Evolutionary conservation across 805 yeast genomes (phyloP).

Genomic region (Tetrapisispora arboricola): DNA sequence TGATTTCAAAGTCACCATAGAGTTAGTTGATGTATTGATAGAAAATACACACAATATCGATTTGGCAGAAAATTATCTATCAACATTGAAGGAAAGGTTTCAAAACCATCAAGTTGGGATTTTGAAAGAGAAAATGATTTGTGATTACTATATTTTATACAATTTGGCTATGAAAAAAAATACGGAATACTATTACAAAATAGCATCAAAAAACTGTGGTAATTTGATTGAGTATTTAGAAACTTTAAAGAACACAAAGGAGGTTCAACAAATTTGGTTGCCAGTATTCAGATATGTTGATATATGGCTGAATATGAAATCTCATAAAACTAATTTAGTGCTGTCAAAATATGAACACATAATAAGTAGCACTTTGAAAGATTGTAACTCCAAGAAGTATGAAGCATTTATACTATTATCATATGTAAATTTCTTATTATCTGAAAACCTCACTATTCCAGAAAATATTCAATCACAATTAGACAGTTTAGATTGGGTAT

Average conservation of each 20-base stretch:
- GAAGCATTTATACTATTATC: slow-evolving; percentile 10
- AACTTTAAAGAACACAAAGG: slow-evolving; percentile 1
- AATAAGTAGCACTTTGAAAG: not conserved
- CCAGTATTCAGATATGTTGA: slow-evolving; percentile 14
- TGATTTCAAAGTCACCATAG: slow-evolving; percentile 19
- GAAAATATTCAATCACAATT: slow-evolving; percentile 3
- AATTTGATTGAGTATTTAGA: slow-evolving; percentile 10
- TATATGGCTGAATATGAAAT: slow-evolving; percentile 6
- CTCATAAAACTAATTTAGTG: slow-evolving; percentile 8
- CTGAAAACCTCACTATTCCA: slow-evolving; percentile 11
- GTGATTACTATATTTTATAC: slow-evolving; percentile 16
- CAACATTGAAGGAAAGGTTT: slow-evolving; percentile 18
- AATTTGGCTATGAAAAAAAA: slow-evolving; percentile 12
- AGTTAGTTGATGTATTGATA: slow-evolving; percentile 20
- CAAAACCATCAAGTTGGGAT: slow-evolving; percentile 12
- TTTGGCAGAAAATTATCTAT: slow-evolving; percentile 21
- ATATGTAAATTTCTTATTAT: slow-evolving; percentile 12
- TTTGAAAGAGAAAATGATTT: slow-evolving; percentile 14
- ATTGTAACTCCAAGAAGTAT: slow-evolving; percentile 6
- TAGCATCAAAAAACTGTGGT: slow-evolving; percentile 20
- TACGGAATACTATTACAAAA: slow-evolving; percentile 13
- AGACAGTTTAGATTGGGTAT: slow-evolving; percentile 2
- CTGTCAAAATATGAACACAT: slow-evolving; percentile 6
- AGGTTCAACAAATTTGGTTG: slow-evolving; percentile 9
- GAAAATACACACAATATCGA: slow-evolving; percentile 25